These are phyloP conservation scores for Pseudomassariella vexata DNA, from an alignment of 2,329 filamentous ascomycete species.

Conservation along the genomic window DNA sequence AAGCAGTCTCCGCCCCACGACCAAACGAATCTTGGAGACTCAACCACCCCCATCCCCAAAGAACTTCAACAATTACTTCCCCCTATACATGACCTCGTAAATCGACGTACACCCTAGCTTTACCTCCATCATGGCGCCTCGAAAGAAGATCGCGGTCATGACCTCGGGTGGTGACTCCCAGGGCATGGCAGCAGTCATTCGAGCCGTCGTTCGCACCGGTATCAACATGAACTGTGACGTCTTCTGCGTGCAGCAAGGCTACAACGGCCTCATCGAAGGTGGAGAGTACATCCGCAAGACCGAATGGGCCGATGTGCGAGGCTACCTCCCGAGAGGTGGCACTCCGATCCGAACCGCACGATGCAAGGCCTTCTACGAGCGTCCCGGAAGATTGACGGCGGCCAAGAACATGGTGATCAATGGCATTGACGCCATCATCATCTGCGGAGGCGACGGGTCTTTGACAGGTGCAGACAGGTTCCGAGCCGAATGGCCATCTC, in stretches of 20 bases:
- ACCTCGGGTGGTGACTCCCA: conserved; percentile 92
- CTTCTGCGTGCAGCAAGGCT: conserved; percentile 85
- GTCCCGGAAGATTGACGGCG: conserved; percentile 73
- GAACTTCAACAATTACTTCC: too few relatives aligned
- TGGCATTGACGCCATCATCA: conserved; percentile 92
- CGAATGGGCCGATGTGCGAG: conserved; percentile 89
- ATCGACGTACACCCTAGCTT: conserved; percentile 2
- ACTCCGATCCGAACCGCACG: conserved; percentile 94
- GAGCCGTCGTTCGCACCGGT: conserved; percentile 85
- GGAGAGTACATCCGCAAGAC: conserved; percentile 83
- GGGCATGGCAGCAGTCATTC: conserved; percentile 89
- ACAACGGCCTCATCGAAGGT: conserved; percentile 88
- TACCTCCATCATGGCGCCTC: too few relatives aligned
- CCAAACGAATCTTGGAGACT: too few relatives aligned
- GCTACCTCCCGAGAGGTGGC: conserved; percentile 88
- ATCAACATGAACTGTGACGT: conserved; percentile 78
- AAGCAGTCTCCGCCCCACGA: too few relatives aligned
- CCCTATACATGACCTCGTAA: conserved; percentile 1
- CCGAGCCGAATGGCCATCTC: conserved; percentile 82
- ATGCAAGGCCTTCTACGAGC: conserved; percentile 88
- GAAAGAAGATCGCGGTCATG: conserved; percentile 79
- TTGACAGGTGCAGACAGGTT: conserved; percentile 94
- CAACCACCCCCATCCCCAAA: too few relatives aligned
- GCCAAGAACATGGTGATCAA: conserved; percentile 92
- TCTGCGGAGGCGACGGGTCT: conserved; percentile 95